A percentile compares a stretch with the other conserved stretches of the same genome.
Conservation (phyloP, 805 yeast species). For the Starmera dryadoides region DNA sequence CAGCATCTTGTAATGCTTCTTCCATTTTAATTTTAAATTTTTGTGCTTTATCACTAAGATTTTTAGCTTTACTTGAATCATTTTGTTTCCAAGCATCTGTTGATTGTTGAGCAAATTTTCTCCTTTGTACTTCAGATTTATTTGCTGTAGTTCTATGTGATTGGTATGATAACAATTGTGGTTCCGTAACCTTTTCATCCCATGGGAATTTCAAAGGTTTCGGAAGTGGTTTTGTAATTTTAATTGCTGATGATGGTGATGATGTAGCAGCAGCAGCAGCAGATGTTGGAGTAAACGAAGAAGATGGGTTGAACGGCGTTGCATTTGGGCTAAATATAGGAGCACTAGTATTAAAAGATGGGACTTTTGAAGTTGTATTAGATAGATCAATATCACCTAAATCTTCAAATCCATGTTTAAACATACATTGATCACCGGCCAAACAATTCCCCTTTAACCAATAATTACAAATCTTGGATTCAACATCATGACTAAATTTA, state of each 20-base stretch:
- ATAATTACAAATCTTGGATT: constrained; percentile 34
- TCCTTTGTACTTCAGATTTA: constrained; percentile 16
- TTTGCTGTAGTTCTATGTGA: constrained; percentile 10
- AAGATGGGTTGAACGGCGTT: constrained; percentile 1
- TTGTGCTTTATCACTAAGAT: constrained; percentile 19
- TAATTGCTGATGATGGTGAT: constrained; percentile 3
- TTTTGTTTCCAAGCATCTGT: constrained; percentile 20
- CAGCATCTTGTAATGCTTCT: constrained; percentile 17
- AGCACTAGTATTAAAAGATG: neutral
- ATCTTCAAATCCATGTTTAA: constrained; percentile 25
- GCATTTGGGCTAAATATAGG: neutral
- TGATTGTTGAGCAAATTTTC: constrained; percentile 18
- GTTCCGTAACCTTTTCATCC: constrained; percentile 6
- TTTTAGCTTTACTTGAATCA: constrained; percentile 18
- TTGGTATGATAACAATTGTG: constrained; percentile 9
- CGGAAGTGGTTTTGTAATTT: constrained; percentile 11
- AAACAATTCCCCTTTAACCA: constrained; percentile 39
- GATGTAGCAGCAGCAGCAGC: constrained; percentile 1
- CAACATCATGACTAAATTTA: constrained; percentile 36
- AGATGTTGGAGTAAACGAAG: constrained; percentile 2
- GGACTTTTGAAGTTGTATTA: constrained; percentile 3
- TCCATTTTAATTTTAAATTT: constrained; percentile 11
- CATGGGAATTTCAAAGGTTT: constrained; percentile 20
- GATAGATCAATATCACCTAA: neutral
- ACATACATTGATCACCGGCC: constrained; percentile 34